These are phyloP conservation scores for Beauveria varroae DNA, from an alignment of 2,329 filamentous ascomycete genomes.

Conservation along the genomic window DNA sequence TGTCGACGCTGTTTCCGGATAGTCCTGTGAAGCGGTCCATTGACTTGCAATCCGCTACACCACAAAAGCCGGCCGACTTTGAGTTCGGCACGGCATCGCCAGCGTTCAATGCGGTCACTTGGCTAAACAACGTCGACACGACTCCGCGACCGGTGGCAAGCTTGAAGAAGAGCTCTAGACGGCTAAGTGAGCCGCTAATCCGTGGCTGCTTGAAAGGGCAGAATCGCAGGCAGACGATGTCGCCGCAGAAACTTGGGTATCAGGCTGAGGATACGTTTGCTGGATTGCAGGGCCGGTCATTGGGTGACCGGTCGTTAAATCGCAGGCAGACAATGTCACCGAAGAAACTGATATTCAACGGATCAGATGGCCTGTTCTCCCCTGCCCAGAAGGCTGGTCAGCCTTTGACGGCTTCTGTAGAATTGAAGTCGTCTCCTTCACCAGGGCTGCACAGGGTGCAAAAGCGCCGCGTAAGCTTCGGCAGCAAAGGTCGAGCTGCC, in stretches of 20 bases:
- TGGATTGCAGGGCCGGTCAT: neutral
- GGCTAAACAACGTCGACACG: conserved; percentile 19
- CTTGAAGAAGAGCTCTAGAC: conserved; percentile 19
- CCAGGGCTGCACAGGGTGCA: neutral
- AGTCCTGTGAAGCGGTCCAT: conserved; percentile 5
- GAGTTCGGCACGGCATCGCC: conserved; percentile 23
- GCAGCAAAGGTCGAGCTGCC: conserved; percentile 2
- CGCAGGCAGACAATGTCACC: conserved; percentile 24
- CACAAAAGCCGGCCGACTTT: conserved; percentile 17
- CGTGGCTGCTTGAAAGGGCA: conserved; percentile 18
- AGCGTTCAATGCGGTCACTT: conserved; percentile 21
- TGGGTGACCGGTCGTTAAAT: neutral
- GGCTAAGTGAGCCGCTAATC: conserved; percentile 28
- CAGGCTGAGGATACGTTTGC: neutral
- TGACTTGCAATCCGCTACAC: conserved; percentile 2
- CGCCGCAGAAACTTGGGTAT: conserved; percentile 17
- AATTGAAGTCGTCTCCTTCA: neutral
- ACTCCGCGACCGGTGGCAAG: conserved; percentile 18
- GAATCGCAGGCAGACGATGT: conserved; percentile 22
- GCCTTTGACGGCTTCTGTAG: neutral
- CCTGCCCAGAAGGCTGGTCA: neutral
- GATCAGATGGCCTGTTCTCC: neutral
- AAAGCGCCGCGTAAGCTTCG: neutral
- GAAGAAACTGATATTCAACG: conserved; percentile 1
- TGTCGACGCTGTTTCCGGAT: neutral